A percentile compares a stretch with the other conserved stretches of the same genome.
Conservation (phyloP, 768 basidiomycete species). For the Suillus discolor region DNA sequence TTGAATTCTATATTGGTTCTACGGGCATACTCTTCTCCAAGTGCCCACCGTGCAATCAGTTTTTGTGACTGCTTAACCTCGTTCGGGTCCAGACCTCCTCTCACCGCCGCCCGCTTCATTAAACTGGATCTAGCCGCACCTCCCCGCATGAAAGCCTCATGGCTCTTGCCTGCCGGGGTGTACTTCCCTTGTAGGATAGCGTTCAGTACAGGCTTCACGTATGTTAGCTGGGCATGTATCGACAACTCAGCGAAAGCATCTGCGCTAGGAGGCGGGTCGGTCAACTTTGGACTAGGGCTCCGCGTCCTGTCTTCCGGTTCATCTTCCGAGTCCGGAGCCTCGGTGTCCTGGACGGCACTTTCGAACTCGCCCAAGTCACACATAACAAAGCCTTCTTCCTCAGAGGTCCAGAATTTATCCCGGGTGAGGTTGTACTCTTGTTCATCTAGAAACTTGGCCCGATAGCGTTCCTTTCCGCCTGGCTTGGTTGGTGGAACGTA, state of each 20-base stretch:
- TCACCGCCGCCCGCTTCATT: conserved; percentile 34
- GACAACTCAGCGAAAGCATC: conserved; percentile 49
- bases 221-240: conserved; percentile 62
- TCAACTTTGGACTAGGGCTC: conserved; percentile 7
- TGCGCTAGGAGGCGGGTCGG: conserved; percentile 47
- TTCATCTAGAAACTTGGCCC: conserved; percentile 61
- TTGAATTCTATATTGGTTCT: not conserved
- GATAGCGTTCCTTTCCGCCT: conserved; percentile 48
- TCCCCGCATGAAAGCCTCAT: conserved; percentile 61
- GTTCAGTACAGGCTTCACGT: conserved; percentile 62
- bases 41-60: conserved; percentile 29
- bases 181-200: conserved; percentile 62
- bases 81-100: conserved; percentile 39
- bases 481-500: conserved; percentile 49
- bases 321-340: conserved; percentile 30
- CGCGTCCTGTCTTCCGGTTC: conserved; percentile 33
- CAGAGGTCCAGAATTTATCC: conserved; percentile 57
- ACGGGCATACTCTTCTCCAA: conserved; percentile 17
- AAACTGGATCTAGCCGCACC: conserved; percentile 45
- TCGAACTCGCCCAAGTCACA: conserved; percentile 66
- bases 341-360: conserved; percentile 38
- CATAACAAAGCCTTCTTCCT: conserved; percentile 60
- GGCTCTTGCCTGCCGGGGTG: conserved; percentile 49
- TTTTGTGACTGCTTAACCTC: conserved; percentile 42
- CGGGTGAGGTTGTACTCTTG: conserved; percentile 42